Conservation (phyloP, 169 alveolate species). For the Babesia microti region DNA sequence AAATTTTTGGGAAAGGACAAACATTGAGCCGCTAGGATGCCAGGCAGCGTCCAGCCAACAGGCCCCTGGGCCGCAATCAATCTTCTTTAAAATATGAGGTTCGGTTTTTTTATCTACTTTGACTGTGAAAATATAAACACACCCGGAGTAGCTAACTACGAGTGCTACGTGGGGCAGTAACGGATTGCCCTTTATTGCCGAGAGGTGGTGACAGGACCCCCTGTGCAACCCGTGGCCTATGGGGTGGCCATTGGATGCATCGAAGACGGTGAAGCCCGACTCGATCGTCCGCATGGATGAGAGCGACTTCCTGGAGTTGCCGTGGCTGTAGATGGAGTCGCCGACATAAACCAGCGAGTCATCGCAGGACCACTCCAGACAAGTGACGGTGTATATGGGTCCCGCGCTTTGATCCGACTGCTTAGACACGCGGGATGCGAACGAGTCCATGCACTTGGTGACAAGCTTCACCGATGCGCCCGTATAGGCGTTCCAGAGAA, state of each 20-base stretch:
- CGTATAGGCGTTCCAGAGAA: constrained; percentile 30
- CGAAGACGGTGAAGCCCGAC: constrained; percentile 35
- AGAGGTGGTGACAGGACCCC: constrained; percentile 20
- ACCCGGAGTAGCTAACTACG: constrained; percentile 15
- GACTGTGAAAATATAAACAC: constrained; percentile 5
- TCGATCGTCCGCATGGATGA: constrained; percentile 15
- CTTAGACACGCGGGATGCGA: constrained; percentile 2
- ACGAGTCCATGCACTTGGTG: not conserved
- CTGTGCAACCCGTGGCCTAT: constrained; percentile 21
- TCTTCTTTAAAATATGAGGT: constrained; percentile 12
- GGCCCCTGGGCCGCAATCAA: constrained; percentile 27
- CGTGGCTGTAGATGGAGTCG: constrained; percentile 23
- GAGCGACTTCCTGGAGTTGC: constrained; percentile 15
- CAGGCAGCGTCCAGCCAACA: constrained; percentile 37
- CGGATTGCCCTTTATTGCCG: constrained; percentile 23
- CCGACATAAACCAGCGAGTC: constrained; percentile 24
- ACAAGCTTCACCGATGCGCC: not conserved
- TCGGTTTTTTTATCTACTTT: not conserved
- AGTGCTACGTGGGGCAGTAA: constrained; percentile 13
- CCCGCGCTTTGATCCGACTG: constrained; percentile 11
- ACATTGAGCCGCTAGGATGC: constrained; percentile 38
- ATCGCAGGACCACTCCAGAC: constrained; percentile 15
- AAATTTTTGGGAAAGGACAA: constrained; percentile 25
- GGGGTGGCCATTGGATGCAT: constrained; percentile 8
- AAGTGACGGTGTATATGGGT: constrained; percentile 17